A percentile compares a stretch with the other conserved stretches of the same genome.
phyloP scores from a whole-genome alignment of 176 grass and related monocot genomes.

The barley (Hordeum vulgare) region MorexV3_pseudomolecules_assembly NC_058519.1:196543513-196544012 shows the following conservation, averaged over 20 bases:
- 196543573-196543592: not conserved
- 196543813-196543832: constrained; percentile 49
- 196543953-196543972: too few species aligned
- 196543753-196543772: constrained; percentile 40
- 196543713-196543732: constrained; percentile 59
- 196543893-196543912: not conserved
- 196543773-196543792: constrained; percentile 59
- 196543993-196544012: too few species aligned
- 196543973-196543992: too few species aligned
- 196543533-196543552: constrained; percentile 42
- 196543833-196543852: constrained; percentile 42
- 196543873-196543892: not conserved
- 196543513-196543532: constrained; percentile 49
- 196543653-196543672: constrained; percentile 38
- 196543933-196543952: too few species aligned
- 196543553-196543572: constrained; percentile 33
- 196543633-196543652: constrained; percentile 64
- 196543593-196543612: not conserved
- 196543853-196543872: constrained; percentile 12
- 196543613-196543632: not conserved
- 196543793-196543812: constrained; percentile 65
- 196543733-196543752: constrained; percentile 10
- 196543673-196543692: constrained; percentile 38
- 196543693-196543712: constrained; percentile 55
- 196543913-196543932: too few species aligned